Evolutionary conservation across 2,329 filamentous ascomycete species (phyloP).

Genomic region (Aaosphaeria arxii): DNA sequence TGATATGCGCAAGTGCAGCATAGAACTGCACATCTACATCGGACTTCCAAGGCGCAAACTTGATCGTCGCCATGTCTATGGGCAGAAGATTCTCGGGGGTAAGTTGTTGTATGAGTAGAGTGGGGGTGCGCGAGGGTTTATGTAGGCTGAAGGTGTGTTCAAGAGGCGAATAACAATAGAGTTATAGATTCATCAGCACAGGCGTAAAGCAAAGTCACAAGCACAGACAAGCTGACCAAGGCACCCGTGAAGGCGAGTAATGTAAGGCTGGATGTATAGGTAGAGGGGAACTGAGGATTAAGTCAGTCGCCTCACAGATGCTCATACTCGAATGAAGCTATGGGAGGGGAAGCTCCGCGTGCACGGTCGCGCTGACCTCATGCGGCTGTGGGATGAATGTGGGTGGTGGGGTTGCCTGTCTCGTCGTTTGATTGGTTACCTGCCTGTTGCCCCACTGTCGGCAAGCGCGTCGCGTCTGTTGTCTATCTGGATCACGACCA

Average conservation of each 20-base stretch:
- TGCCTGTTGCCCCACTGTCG: no score
- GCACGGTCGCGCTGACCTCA: no score
- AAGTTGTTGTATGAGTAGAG: neutral
- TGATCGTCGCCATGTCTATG: slow-evolving; percentile 46
- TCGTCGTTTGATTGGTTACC: neutral
- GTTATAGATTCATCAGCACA: neutral
- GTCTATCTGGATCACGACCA: no score
- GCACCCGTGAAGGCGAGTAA: slow-evolving; percentile 2
- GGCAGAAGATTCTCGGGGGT: neutral
- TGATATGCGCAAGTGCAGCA: slow-evolving; percentile 82
- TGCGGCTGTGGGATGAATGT: no score
- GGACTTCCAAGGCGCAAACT: slow-evolving; percentile 87
- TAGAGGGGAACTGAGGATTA: slow-evolving; percentile 1
- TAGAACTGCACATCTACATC: slow-evolving; percentile 97
- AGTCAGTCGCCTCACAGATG: no score
- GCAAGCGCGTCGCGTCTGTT: no score
- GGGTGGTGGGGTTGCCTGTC: no score
- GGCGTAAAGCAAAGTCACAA: neutral
- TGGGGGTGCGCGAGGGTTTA: neutral
- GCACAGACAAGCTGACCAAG: slow-evolving; percentile 17
- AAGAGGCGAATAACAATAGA: neutral
- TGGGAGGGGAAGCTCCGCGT: slow-evolving; percentile 8
- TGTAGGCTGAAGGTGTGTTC: no score
- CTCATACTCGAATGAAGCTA: no score
- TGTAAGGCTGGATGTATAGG: no score